phyloP scores from a whole-genome alignment of 2,329 filamentous ascomycete genomes.

The Teratosphaeria zuluensis region DNA sequence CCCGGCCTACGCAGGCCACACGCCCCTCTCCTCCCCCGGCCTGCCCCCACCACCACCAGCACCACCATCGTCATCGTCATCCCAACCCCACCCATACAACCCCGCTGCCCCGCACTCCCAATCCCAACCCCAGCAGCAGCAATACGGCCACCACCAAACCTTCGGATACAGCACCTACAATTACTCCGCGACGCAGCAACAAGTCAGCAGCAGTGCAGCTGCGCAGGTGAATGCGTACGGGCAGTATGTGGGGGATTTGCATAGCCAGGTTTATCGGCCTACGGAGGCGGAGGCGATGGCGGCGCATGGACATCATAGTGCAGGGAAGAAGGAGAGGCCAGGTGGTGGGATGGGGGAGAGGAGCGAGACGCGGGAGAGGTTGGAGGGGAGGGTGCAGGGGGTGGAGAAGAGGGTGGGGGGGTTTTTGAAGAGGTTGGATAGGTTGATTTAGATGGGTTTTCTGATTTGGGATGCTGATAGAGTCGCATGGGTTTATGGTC shows the following conservation, averaged over 20 bases:
- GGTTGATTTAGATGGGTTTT: slow-evolving; percentile 6
- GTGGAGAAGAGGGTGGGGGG: slow-evolving; percentile 61
- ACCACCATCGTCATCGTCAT: slow-evolving; percentile 17
- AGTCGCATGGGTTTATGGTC: no score
- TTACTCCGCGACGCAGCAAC: slow-evolving; percentile 31
- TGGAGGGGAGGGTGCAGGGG: slow-evolving; percentile 57
- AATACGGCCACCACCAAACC: slow-evolving; percentile 23
- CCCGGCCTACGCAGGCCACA: slow-evolving; percentile 25
- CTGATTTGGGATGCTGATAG: no score
- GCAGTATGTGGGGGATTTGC: slow-evolving; percentile 43
- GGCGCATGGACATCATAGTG: slow-evolving; percentile 26
- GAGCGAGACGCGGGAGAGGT: slow-evolving; percentile 19
- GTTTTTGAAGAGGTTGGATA: slow-evolving; percentile 70
- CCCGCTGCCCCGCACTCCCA: slow-evolving; percentile 2
- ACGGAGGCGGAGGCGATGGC: slow-evolving; percentile 55
- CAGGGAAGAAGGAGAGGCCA: background rate
- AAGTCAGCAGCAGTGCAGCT: no score
- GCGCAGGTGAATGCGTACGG: slow-evolving; percentile 17
- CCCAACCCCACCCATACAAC: slow-evolving; percentile 13
- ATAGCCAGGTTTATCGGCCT: slow-evolving; percentile 61
- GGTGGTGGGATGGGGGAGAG: background rate
- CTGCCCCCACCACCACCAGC: slow-evolving; percentile 28
- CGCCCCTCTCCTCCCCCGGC: slow-evolving; percentile 30
- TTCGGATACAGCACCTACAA: slow-evolving; percentile 49
- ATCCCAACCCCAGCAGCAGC: slow-evolving; percentile 21